Evolutionary conservation across 768 basidiomycete species (phyloP).

Genomic region (Crepidotus variabilis): DNA sequence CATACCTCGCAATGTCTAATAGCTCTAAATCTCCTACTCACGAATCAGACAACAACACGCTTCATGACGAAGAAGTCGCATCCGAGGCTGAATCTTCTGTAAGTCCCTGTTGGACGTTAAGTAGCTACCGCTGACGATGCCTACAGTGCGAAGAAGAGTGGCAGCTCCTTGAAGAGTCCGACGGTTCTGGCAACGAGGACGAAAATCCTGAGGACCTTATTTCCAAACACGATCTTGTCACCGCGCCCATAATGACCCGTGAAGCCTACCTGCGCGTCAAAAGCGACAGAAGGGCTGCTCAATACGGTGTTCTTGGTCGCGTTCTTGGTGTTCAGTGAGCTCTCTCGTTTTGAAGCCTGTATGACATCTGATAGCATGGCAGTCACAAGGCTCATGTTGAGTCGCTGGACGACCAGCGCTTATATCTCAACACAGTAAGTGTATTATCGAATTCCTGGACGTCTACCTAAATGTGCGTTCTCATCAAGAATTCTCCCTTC

Average conservation of each 20-base stretch:
- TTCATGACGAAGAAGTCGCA: not conserved
- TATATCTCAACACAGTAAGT: slow-evolving; percentile 68
- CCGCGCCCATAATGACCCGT: slow-evolving; percentile 50
- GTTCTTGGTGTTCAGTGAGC: slow-evolving; percentile 42
- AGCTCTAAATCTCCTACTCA: not conserved
- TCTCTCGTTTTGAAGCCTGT: not conserved
- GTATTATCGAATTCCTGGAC: not conserved
- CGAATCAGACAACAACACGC: not conserved
- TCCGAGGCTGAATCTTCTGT: not conserved
- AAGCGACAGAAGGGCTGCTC: slow-evolving; percentile 31
- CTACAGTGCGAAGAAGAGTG: slow-evolving; percentile 22
- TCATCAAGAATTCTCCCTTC: slow-evolving; percentile 68
- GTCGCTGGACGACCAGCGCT: slow-evolving; percentile 39
- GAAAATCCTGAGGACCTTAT: slow-evolving; percentile 13
- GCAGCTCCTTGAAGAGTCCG: slow-evolving; percentile 27
- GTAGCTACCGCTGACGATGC: not conserved
- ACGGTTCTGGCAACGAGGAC: slow-evolving; percentile 11
- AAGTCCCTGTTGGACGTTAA: not conserved
- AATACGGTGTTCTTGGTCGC: slow-evolving; percentile 64
- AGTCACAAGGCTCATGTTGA: slow-evolving; percentile 32
- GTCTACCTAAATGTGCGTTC: not conserved
- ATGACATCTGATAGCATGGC: not conserved
- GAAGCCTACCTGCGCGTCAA: slow-evolving; percentile 37
- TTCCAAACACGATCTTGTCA: slow-evolving; percentile 33
- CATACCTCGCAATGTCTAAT: not conserved